Evolutionary conservation across 2,329 filamentous ascomycete species (phyloP), one percentile per base, ranked within the genome.

Genomic region (Diaporthe longicolla): DNA sequence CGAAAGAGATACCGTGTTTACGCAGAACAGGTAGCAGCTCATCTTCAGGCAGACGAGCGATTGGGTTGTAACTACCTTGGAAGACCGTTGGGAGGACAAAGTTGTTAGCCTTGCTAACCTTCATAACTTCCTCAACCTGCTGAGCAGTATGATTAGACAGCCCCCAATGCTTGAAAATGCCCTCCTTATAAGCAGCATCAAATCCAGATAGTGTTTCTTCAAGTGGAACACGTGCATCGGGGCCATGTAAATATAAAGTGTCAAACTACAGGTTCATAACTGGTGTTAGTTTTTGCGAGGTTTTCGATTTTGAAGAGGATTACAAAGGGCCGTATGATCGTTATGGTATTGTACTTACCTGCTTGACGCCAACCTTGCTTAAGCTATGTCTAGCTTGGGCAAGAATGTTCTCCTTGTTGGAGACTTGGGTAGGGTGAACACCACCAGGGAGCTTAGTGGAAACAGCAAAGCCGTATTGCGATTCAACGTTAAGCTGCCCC

Each of bases 121-220:
- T 76, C 68, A 85, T 77, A 1, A 84, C 76, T 35, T 83, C 80
- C 57, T 83, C 78, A 0, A 87, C 82, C 29, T 84, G 79, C 2
- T 80, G 79, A 1, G 83, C 78, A 0, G 76, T 73, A 77, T 83
- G 87, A 76, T 89, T 88, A 57, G 84, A 85, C 8, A 89, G 76
- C 0, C 85, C 85, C 54, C 87, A 84, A 2, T 82, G 79, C 73
- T 81, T 79, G 78, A 85, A 85, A 66, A 79, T 76, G 48, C 84
- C 83, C 13, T 78, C 84, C 78, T 90, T 89, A 82, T 93, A 90
- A 63, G 93, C 79, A 77, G 91, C 86, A 79, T 94, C 87, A 72
- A 91, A 85, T 7, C 87, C 89, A 77, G 87, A 85, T n/a, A 93
- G 81, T 0, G 91, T 92, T 79, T 93, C 89, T 17, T 87, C 87